phyloP scores from a whole-genome alignment of 2,329 filamentous ascomycete genomes.

The Stemphylium lycopersici region DNA sequence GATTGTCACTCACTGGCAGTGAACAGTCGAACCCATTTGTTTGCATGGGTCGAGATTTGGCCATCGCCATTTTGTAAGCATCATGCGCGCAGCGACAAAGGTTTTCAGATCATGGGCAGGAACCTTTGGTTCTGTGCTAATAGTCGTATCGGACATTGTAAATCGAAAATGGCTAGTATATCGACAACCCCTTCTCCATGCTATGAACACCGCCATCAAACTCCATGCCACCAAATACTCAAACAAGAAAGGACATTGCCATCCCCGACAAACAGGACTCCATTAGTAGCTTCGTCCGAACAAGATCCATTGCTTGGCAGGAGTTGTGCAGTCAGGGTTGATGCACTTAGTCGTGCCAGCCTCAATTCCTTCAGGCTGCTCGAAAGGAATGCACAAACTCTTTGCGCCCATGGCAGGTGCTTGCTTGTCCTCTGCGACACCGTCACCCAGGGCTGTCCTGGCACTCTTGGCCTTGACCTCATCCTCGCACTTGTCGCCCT shows the following conservation, averaged over 20 bases:
- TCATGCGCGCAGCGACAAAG: background rate
- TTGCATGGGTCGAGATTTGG: background rate
- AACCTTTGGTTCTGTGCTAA: constrained; percentile 6
- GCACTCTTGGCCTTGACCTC: constrained; percentile 92
- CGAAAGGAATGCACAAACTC: constrained; percentile 78
- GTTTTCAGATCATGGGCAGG: no score
- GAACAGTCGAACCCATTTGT: background rate
- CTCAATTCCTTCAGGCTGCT: constrained; percentile 81
- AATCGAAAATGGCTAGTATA: constrained; percentile 7
- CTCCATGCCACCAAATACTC: constrained; percentile 31
- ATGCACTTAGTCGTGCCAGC: constrained; percentile 87
- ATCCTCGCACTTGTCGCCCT: constrained; percentile 85
- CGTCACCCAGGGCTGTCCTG: constrained; percentile 70
- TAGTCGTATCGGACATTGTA: constrained; percentile 8
- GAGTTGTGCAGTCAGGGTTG: constrained; percentile 79
- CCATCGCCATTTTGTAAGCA: background rate
- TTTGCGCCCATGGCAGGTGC: constrained; percentile 79
- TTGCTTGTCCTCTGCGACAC: constrained; percentile 74
- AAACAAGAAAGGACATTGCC: constrained; percentile 11
- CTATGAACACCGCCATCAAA: constrained; percentile 21
- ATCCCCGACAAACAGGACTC: background rate
- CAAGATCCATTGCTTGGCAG: constrained; percentile 88
- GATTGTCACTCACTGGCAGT: background rate
- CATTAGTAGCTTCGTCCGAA: constrained; percentile 68
- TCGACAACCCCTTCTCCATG: constrained; percentile 16